phyloP scores from a whole-genome alignment of 345 rosid genomes.

The Gynandropsis gynandra region DNA sequence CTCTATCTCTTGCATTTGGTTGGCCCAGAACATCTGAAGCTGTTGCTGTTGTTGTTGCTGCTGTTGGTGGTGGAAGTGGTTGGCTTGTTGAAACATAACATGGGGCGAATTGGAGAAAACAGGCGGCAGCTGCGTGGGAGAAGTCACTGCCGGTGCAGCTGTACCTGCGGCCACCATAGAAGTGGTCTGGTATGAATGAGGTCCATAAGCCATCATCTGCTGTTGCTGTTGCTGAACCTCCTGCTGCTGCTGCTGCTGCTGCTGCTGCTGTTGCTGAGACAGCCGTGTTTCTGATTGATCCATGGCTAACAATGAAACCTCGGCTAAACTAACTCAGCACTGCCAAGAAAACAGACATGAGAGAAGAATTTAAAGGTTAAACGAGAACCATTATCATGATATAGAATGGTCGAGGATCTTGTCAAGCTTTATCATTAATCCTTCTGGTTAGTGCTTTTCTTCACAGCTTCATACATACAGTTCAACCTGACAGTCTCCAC shows the following conservation, averaged over 20 bases:
- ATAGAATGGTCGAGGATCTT: too few relatives aligned
- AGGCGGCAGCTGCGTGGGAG: conserved; percentile 26
- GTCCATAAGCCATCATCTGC: conserved; percentile 39
- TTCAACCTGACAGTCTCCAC: too few relatives aligned
- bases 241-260: conserved; percentile 36
- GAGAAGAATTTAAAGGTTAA: too few relatives aligned
- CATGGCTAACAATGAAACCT: conserved; percentile 18
- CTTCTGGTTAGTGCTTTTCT: too few relatives aligned
- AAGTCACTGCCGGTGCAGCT: conserved; percentile 33
- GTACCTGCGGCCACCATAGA: conserved; percentile 42
- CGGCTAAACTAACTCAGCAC: background rate
- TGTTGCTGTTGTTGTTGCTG: conserved; percentile 46
- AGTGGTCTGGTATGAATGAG: conserved; percentile 43
- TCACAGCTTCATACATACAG: too few relatives aligned
- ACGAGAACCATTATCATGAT: too few relatives aligned
- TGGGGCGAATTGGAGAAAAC: conserved; percentile 29
- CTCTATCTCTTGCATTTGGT: conserved; percentile 51
- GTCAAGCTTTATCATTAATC: too few relatives aligned
- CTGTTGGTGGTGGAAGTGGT: conserved; percentile 44
- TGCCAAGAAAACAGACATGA: too few relatives aligned
- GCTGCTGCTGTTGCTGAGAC: conserved; percentile 30
- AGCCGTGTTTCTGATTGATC: conserved; percentile 17
- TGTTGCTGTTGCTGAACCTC: conserved; percentile 27
- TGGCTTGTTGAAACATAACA: conserved; percentile 47
- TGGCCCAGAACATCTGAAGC: conserved; percentile 50